Base-by-base conservation (phyloP, 768 basidiomycete species). In the Serendipita vermifera region DNA sequence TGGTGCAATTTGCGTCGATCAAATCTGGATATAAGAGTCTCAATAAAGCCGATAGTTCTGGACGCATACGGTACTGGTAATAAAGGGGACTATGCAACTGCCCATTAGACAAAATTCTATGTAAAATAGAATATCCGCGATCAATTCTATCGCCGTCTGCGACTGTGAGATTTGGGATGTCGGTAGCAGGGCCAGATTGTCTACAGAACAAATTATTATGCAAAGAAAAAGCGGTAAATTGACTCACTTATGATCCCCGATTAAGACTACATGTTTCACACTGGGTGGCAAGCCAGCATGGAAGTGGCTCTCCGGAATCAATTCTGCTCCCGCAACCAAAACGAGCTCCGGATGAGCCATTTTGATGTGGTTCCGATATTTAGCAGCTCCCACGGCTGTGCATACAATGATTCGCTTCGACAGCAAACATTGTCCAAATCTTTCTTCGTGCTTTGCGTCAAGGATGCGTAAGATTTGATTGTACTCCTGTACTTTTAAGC, bases 161-260 rank as follows among this genome's bases (percentile, higher is more conserved):
- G 3, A 83, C 76, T 0, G 82, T 84, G 22, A 86, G 66, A 0
- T 62, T 43, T 56, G 83, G 85, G 57, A 78, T 75, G 58, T 80
- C 82, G 57, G 83, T 79, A 65, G 83, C 85, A 0, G 83, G 83
- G 1, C 84, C 79, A 7, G 85, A 70, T 66, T 85, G 83, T 65
- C 83, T 85, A 40, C 35, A n/a, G 43, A 35, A 24, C 35, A 33
- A 36, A 33, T 7, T 26, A 32, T 17, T 17, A 55, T 24, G 38
- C 20, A 3, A 13, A 9, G 9, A 5, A 41, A 35, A 40, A 26
- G 14, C 6, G 2, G 5, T 14, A 26, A 3, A n/a, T 22, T n/a
- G 40, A 66, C 77, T 13, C 66, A 83, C 83, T 84, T 78, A 65
- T 85, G 83, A 61, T 85, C 83, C 0, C 83, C 83, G 27, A 85